Evolutionary conservation across 2,329 filamentous ascomycete species (phyloP).

Genomic region (Diaporthe sp.): DNA sequence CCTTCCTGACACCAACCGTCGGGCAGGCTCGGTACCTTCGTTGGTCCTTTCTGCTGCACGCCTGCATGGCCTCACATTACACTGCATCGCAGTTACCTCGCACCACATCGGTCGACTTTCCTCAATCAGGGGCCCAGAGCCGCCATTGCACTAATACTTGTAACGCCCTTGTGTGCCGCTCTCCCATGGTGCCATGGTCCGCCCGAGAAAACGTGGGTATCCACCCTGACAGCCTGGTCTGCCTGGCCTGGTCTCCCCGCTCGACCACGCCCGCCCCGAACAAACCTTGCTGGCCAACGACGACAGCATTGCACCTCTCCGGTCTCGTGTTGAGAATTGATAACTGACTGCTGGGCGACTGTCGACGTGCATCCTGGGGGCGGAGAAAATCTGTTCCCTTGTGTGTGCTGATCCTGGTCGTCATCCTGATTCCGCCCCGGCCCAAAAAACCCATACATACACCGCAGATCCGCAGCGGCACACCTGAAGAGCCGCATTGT

Average conservation of each 20-base stretch:
- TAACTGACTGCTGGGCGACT: neutral
- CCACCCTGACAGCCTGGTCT: neutral
- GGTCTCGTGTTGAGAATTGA: neutral
- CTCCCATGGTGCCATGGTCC: neutral
- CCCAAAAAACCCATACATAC: neutral
- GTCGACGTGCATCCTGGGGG: neutral
- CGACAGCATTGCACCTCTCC: neutral
- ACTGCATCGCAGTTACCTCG: constrained; percentile 19
- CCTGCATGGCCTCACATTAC: constrained; percentile 28
- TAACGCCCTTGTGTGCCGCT: neutral
- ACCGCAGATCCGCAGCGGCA: constrained; percentile 1
- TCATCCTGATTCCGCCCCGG: neutral
- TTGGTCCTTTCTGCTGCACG: neutral
- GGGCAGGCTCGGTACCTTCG: neutral
- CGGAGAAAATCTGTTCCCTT: neutral
- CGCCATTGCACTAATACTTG: constrained; percentile 7
- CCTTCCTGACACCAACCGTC: neutral
- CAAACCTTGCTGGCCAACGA: neutral
- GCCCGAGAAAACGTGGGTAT: neutral
- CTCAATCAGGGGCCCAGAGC: constrained; percentile 8
- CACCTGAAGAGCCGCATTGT: constrained; percentile 23
- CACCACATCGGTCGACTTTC: constrained; percentile 27
- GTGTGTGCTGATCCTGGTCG: neutral
- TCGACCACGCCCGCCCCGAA: neutral
- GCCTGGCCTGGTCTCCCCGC: neutral